phyloP scores from a whole-genome alignment of 2,329 filamentous ascomycete species.

The Alternaria conjuncta region DNA sequence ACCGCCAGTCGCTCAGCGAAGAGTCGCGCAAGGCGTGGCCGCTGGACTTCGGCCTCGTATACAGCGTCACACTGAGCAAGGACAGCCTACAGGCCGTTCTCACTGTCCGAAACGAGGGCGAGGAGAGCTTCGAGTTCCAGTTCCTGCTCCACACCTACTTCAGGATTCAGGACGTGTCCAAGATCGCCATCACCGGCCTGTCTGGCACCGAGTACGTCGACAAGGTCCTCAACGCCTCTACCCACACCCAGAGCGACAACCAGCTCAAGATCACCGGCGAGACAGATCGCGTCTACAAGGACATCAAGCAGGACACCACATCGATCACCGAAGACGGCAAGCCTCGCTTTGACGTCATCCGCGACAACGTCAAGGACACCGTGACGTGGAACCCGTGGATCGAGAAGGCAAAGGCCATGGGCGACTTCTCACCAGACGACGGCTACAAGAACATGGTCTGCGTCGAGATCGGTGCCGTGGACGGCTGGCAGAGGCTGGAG shows the following conservation, averaged over 20 bases:
- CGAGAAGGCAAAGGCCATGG: constrained; percentile 81
- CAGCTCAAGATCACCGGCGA: constrained; percentile 75
- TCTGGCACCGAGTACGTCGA: constrained; percentile 79
- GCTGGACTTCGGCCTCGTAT: constrained; percentile 86
- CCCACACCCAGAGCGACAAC: constrained; percentile 69
- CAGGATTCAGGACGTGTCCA: constrained; percentile 79
- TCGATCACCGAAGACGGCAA: constrained; percentile 69
- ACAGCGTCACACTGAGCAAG: constrained; percentile 84
- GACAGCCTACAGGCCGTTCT: constrained; percentile 80
- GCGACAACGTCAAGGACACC: constrained; percentile 85
- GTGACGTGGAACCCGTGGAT: constrained; percentile 98
- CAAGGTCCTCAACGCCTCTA: constrained; percentile 74
- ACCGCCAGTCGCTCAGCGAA: constrained; percentile 71
- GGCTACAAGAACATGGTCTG: constrained; percentile 95
- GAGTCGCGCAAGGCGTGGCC: constrained; percentile 78
- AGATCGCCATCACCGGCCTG: constrained; percentile 76
- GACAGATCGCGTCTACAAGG: constrained; percentile 85
- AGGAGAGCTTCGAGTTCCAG: constrained; percentile 86
- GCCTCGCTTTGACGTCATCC: constrained; percentile 73
- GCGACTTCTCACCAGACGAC: constrained; percentile 86
- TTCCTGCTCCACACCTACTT: constrained; percentile 92
- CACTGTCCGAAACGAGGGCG: constrained; percentile 87
- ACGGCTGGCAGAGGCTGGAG: constrained; percentile 83
- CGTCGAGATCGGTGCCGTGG: constrained; percentile 86
- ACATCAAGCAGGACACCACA: constrained; percentile 66